A percentile compares a stretch with the other conserved stretches of the same genome.
Evolutionary conservation across 352 stramenopile species (phyloP).

Genomic region (Globisporangium parvum): DNA sequence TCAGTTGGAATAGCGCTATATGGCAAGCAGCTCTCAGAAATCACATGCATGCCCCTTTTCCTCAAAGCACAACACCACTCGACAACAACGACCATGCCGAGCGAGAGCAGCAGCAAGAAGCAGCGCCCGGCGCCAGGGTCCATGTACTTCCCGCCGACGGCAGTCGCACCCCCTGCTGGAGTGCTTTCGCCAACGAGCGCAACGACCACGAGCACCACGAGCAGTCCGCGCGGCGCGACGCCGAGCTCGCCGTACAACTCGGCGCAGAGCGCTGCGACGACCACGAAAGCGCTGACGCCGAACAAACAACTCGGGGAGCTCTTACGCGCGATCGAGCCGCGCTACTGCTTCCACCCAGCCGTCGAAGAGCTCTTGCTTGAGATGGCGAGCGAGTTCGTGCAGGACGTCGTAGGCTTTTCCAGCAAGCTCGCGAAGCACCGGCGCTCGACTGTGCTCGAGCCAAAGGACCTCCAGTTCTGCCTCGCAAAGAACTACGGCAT

Average conservation of each 20-base stretch:
- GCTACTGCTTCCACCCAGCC: slow-evolving; percentile 67
- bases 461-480: slow-evolving; percentile 75
- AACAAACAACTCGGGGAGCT: slow-evolving; percentile 65
- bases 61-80: neutral
- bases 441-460: slow-evolving; percentile 61
- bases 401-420: slow-evolving; percentile 68
- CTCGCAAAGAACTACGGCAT: slow-evolving; percentile 85
- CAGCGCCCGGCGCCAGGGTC: slow-evolving; percentile 30
- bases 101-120: slow-evolving; percentile 30
- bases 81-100: slow-evolving; percentile 8
- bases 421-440: slow-evolving; percentile 66
- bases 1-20: no score
- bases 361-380: slow-evolving; percentile 80
- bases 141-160: slow-evolving; percentile 37
- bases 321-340: slow-evolving; percentile 60
- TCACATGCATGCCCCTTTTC: no score
- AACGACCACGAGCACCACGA: slow-evolving; percentile 15
- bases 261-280: slow-evolving; percentile 31
- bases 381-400: slow-evolving; percentile 77
- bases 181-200: slow-evolving; percentile 8
- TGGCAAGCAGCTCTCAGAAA: no score
- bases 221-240: slow-evolving; percentile 10
- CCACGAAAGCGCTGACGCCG: slow-evolving; percentile 52
- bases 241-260: slow-evolving; percentile 30
- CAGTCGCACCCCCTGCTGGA: slow-evolving; percentile 10